A percentile compares a stretch with the other conserved stretches of the same genome.
Evolutionary conservation across 148 eudicot species (phyloP).

Genomic region (Spergularia marina): DNA sequence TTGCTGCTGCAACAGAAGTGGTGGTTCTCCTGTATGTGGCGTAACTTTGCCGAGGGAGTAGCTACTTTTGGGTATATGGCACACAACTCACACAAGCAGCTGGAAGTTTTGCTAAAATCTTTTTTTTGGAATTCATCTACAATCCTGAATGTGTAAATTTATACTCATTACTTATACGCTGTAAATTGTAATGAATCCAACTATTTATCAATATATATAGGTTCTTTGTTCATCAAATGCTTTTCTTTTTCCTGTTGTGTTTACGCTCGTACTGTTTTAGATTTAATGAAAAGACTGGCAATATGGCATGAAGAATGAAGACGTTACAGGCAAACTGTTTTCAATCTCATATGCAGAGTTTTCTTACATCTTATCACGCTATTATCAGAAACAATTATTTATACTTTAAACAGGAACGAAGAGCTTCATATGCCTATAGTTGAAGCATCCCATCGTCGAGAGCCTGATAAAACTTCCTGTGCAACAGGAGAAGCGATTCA

Average conservation of each 20-base stretch:
- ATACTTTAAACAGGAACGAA: not conserved
- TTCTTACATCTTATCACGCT: not conserved
- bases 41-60: slow-evolving; percentile 6
- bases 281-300: no score
- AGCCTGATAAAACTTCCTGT: not conserved
- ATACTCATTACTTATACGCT: slow-evolving; percentile 14
- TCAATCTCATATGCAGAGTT: not conserved
- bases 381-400: not conserved
- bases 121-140: not conserved
- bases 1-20: slow-evolving; percentile 12
- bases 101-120: slow-evolving; percentile 1
- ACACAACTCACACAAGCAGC: slow-evolving; percentile 1
- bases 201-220: slow-evolving; percentile 7
- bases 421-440: not conserved
- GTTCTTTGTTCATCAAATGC: not conserved
- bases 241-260: not conserved
- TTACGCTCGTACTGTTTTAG: no score
- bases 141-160: slow-evolving; percentile 6
- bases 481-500: not conserved
- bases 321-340: not conserved
- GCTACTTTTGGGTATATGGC: slow-evolving; percentile 9
- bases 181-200: slow-evolving; percentile 5
- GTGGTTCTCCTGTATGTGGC: slow-evolving; percentile 6
- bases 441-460: not conserved
- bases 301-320: not conserved